Base-by-base conservation (phyloP, 2,329 filamentous ascomycete genomes). In the Colletotrichum tanaceti region DNA sequence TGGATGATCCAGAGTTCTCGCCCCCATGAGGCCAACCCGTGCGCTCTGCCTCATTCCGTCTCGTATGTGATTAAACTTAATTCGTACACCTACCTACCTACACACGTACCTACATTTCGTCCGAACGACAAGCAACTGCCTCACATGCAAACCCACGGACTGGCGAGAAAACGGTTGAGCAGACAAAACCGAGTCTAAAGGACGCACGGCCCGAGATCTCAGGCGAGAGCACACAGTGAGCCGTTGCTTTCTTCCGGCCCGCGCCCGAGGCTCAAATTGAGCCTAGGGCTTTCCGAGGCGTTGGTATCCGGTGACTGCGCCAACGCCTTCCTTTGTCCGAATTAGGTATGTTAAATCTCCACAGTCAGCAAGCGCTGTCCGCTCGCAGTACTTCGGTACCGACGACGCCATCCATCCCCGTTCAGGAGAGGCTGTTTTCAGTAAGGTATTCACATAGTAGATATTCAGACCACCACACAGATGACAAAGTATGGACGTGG, bases 1-100 rank as follows among this genome's bases (percentile, higher is more conserved):
- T 44, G 14, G 65, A 57, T 65, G 49, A 41, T 39, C 35, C 18
- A 63, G 28, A 53, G 64, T 63, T 67, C 16, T 16, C 5, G 28
- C 18, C 7, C 39, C 46, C 38, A 24, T 46, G 6, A 9, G 6
- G 5, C 32, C 43, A 22, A 32, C n/a, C 55, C 44, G 66, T 69
- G 57, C 66, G 63, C 28, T 46, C 32, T 55, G 20, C 44, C 60
- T 54, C 59, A 57, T 59, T 47, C 28, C 43, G 32, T 38, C 43
- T 55, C 32, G 7, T 35, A 3, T 16, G 41, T 22, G 28, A 24
- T 41, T 43, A 35, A 35, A 35, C 7, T 35, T 35, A 10, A 35
- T 10, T 35, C 32, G 32, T 2, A 35, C 32, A 10, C 32, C 32
- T 35, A 10, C 32, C 32, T 35, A 10, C 7, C 7, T 35, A 10